phyloP scores from a whole-genome alignment of 306 rosid genomes.

The Spatholobus suberectus region DNA sequence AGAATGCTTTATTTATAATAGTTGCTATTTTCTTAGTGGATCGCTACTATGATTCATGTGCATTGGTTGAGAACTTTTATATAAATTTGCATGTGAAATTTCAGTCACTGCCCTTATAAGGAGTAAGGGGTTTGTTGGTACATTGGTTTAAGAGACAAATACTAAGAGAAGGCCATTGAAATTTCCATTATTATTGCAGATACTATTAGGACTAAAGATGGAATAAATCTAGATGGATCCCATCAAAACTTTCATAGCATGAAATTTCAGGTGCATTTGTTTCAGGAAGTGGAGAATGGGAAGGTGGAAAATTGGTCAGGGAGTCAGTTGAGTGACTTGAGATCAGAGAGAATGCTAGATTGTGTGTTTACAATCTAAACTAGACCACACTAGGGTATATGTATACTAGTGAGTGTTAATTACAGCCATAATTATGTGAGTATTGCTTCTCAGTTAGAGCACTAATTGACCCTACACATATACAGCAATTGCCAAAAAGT shows the following conservation, averaged over 20 bases:
- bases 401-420: background rate
- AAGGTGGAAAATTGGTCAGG: background rate
- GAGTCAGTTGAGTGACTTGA: background rate
- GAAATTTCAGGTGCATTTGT: background rate
- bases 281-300: background rate
- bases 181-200: background rate
- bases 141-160: background rate
- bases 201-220: background rate
- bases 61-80: background rate
- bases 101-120: background rate
- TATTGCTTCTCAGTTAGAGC: background rate
- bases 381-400: background rate
- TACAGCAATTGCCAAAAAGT: background rate
- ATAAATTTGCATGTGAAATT: background rate
- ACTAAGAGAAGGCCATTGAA: background rate
- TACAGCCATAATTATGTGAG: background rate
- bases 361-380: background rate
- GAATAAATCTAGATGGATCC: background rate
- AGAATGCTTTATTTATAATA: background rate
- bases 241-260: background rate
- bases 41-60: background rate
- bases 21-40: background rate
- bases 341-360: background rate
- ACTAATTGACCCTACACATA: background rate
- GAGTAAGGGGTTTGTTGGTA: background rate